Evolutionary conservation across 257 asterid species (phyloP), one percentile per base, ranked within the genome.

Genomic region (Vinca minor): DNA sequence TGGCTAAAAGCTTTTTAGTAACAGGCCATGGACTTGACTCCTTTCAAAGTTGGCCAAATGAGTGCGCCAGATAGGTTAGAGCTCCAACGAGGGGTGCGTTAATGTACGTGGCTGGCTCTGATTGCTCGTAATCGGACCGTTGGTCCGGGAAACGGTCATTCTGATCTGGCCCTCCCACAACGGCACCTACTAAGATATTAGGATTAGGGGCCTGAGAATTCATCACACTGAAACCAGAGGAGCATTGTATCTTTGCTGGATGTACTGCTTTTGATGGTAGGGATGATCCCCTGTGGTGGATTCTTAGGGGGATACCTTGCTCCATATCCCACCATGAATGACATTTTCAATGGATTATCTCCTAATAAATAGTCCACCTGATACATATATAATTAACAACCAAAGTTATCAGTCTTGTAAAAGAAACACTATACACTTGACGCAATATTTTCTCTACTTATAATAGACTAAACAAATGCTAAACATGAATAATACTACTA

Each of bases 241-340:
- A 70, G 77, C 99, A 93, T 62, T 72, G 90, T 72, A 93, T 87
- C 77, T 85, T 93, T 4, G 84, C 72, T 1, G 95, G 96, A 68
- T 87, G 96, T 6, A 65, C 54, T 1, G 73, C n/a, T 0, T 78
- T 36, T 2, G 92, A 89, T 0, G 99, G 97, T 23, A 93, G 85
- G 2, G 99, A 93, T 12, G 99, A 89, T 54, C 99, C 99, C 74
- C 96, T 75, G 73, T 93, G 97, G 83, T 93, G 99, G 79, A 93
- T 87, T 74, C 96, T 81, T 48, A 20, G 23, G 2, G n/a, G 99
- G 99, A 67, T 84, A 93, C 55, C 82, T 75, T 1, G 86, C 64
- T 12, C 99, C 99, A 14, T 93, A 93, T 8, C 99, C 99, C 18
- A 93, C 99, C 99, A 93, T 89, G 71, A 72, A 93, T 11, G 99